Evolutionary conservation across 2,329 filamentous ascomycete genomes (phyloP).

Genomic region (Rasamsonia emersonii): DNA sequence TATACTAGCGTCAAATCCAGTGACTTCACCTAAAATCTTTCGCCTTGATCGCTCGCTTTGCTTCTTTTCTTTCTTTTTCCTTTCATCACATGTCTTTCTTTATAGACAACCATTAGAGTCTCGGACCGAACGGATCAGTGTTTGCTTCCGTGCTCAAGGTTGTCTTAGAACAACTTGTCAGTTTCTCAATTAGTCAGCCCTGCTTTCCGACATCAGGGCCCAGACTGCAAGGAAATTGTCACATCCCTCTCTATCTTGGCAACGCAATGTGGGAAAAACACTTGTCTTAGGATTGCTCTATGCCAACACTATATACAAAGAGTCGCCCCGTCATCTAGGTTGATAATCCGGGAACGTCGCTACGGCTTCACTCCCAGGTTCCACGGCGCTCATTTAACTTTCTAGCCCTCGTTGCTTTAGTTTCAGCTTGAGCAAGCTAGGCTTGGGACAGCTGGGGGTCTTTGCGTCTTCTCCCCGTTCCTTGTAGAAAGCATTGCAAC

Average conservation of each 20-base stretch:
- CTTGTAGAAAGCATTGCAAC: slow-evolving; percentile 82
- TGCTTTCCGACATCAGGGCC: slow-evolving; percentile 44
- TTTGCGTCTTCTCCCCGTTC: slow-evolving; percentile 66
- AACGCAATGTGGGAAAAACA: slow-evolving; percentile 5
- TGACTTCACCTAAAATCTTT: slow-evolving; percentile 20
- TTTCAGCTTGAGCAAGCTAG: slow-evolving; percentile 69
- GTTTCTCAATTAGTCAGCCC: slow-evolving; percentile 63
- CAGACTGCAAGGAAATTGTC: slow-evolving; percentile 42
- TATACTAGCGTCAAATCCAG: slow-evolving; percentile 21
- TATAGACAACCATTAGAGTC: slow-evolving; percentile 98
- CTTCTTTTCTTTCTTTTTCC: slow-evolving; percentile 42
- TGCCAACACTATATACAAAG: too few species aligned
- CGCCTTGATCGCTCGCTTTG: slow-evolving; percentile 18
- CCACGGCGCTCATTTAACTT: background rate
- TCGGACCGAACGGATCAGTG: slow-evolving; percentile 86
- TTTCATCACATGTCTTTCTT: slow-evolving; percentile 45
- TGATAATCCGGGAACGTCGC: too few species aligned
- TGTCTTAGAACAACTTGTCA: slow-evolving; percentile 72
- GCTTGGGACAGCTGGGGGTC: slow-evolving; percentile 78
- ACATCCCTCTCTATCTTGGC: slow-evolving; percentile 23
- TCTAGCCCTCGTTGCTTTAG: slow-evolving; percentile 59
- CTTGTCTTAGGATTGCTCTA: background rate
- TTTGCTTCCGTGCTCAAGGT: slow-evolving; percentile 97
- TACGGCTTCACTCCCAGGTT: background rate
- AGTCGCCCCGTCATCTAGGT: too few species aligned